Base-by-base conservation (phyloP, 768 basidiomycete species). In the Mycena crocata region DNA sequence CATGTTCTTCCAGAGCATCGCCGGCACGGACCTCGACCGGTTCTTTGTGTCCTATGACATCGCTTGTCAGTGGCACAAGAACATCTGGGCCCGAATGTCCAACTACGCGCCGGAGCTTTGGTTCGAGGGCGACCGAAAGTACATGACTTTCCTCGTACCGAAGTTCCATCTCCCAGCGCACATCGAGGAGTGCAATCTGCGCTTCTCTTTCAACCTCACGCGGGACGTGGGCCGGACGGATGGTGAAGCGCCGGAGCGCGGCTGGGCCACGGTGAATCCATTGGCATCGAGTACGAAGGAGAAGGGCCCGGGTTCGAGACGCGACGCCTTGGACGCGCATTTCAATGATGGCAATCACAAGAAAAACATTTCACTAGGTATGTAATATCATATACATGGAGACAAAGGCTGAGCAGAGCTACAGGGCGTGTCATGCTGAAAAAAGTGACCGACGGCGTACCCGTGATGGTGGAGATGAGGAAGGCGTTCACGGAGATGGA, bases 201-300 rank as follows among this genome's bases (percentile, higher is more conserved):
- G 30, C 0, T 28, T 62, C 46, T 76, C 74, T 0, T 73, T 79
- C 57, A 76, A 79, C 42, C 68, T 68, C 40, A 73, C 62, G 17
- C 67, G 61, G 12, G 42, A 68, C 19, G 81, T 81, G 44, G 83
- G 81, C 31, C 78, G 80, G 23, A 74, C 81, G 7, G 72, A 77
- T 6, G 78, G 75, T 0, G 82, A 85, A 57, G 71, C 71, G 0
- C 64, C 73, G 0, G 72, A 77, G 37, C 77, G 81, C 23, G 80
- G 81, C 0, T 78, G 73, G 71, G 59, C 71, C 0, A 77, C 70
- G 1, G 59, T 74, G 3, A 82, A 84, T 56, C 64, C 71, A 0
- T 62, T 76, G 0, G 78, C 79, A 6, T 56, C 67, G 0, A 82
- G 80, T 42, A 83, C 80, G 0, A 68, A 71, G n/a, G 80, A 83